phyloP scores from a whole-genome alignment of 495 filamentous ascomycete genomes.

The Pseudevernia furfuracea region DNA sequence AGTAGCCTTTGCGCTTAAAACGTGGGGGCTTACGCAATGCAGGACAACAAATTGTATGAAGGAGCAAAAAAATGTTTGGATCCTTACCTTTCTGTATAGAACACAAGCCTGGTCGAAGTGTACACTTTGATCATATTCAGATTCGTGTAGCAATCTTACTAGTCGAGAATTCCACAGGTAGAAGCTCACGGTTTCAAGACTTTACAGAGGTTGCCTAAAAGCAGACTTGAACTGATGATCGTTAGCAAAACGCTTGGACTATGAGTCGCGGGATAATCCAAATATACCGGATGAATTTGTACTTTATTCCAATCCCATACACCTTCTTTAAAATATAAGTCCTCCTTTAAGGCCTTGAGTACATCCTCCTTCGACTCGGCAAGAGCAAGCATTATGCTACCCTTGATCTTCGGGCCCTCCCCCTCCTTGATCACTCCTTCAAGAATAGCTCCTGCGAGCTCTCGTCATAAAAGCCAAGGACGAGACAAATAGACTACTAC shows the following conservation, averaged over 20 bases:
- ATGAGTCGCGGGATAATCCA: too few relatives aligned
- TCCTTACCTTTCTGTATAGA: neutral
- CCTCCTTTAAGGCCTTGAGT: slow-evolving; percentile 54
- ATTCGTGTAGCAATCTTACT: neutral
- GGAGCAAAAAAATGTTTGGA: neutral
- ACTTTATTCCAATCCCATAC: slow-evolving; percentile 85
- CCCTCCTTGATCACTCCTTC: slow-evolving; percentile 37
- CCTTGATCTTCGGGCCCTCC: slow-evolving; percentile 60
- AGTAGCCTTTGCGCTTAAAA: neutral
- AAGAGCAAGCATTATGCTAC: slow-evolving; percentile 67
- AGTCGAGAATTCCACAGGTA: neutral
- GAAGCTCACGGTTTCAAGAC: neutral
- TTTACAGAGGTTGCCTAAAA: slow-evolving; percentile 13
- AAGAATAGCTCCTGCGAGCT: slow-evolving; percentile 55
- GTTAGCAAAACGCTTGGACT: neutral
- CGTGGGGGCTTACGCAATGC: neutral
- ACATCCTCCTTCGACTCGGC: slow-evolving; percentile 64
- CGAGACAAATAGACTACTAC: neutral
- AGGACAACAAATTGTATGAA: neutral
- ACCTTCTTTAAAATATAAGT: slow-evolving; percentile 59
- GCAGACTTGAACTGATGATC: slow-evolving; percentile 17
- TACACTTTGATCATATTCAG: neutral
- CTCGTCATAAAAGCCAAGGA: neutral
- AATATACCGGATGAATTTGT: slow-evolving; percentile 42
- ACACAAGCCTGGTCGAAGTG: neutral